Percentiles rank a stretch among this genome's conserved stretches.
phyloP scores from a whole-genome alignment of 257 asterid genomes.

The Ajuga chamaepitys region DNA sequence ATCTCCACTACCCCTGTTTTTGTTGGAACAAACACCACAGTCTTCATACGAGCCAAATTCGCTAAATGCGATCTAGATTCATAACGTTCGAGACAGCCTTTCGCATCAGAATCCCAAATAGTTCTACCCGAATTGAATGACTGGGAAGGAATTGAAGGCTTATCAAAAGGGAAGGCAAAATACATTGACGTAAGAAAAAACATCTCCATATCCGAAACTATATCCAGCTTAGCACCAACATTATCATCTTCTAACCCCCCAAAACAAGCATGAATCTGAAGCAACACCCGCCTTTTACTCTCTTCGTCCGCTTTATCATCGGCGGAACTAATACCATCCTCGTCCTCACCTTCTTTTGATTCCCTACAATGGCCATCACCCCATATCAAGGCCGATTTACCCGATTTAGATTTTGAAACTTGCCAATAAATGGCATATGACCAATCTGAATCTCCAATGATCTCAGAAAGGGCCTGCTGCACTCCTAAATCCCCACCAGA shows the following conservation, averaged over 20 bases:
- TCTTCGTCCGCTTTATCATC: slow-evolving; percentile 28
- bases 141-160: slow-evolving; percentile 89
- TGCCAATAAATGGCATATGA: slow-evolving; percentile 94
- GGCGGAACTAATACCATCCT: slow-evolving; percentile 9
- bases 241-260: slow-evolving; percentile 69
- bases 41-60: slow-evolving; percentile 42
- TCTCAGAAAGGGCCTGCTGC: slow-evolving; percentile 53
- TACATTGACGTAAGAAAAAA: slow-evolving; percentile 83
- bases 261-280: slow-evolving; percentile 59
- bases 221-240: slow-evolving; percentile 53
- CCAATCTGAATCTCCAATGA: slow-evolving; percentile 84
- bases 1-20: slow-evolving; percentile 87
- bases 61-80: slow-evolving; percentile 74
- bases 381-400: slow-evolving; percentile 91
- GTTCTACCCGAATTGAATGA: slow-evolving; percentile 82
- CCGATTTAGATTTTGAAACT: slow-evolving; percentile 81
- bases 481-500: slow-evolving; percentile 65
- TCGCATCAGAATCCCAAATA: slow-evolving; percentile 67
- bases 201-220: slow-evolving; percentile 71
- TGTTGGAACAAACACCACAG: slow-evolving; percentile 65
- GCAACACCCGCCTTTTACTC: slow-evolving; percentile 52
- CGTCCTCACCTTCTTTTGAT: slow-evolving; percentile 30
- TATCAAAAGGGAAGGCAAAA: slow-evolving; percentile 83
- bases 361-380: slow-evolving; percentile 86
- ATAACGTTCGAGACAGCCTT: slow-evolving; percentile 56